A percentile compares a stretch with the other conserved stretches of the same genome.
phyloP scores from a whole-genome alignment of 2,329 filamentous ascomycete genomes.

The Aureobasidium sp. region DNA sequence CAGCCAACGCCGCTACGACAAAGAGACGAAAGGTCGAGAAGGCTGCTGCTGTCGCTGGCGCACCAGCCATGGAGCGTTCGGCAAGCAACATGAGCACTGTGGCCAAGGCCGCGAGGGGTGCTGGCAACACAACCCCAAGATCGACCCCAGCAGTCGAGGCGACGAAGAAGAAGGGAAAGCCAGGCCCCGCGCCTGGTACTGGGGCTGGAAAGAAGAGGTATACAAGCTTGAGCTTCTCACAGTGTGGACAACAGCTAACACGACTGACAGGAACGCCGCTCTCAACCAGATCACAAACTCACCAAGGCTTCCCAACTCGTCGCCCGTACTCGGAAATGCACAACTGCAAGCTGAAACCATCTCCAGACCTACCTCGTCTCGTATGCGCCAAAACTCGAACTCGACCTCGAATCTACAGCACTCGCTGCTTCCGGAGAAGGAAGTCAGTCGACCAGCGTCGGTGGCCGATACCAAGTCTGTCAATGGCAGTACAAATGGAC shows the following conservation, averaged over 20 bases:
- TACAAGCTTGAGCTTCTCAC: constrained; percentile 23
- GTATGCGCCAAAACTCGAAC: constrained; percentile 65
- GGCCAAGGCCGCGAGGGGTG: constrained; percentile 35
- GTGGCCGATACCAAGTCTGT: constrained; percentile 23
- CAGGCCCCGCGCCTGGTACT: constrained; percentile 57
- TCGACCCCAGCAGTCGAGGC: constrained; percentile 61
- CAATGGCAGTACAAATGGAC: constrained; percentile 22
- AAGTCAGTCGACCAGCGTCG: constrained; percentile 32
- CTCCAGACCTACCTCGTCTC: constrained; percentile 59
- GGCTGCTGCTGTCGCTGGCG: constrained; percentile 31
- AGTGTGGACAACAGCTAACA: background rate
- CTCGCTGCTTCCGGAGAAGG: constrained; percentile 37
- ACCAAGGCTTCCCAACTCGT: constrained; percentile 57
- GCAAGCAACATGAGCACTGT: constrained; percentile 42
- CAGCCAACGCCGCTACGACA: constrained; percentile 45
- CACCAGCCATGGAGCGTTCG: constrained; percentile 58
- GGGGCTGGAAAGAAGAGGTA: constrained; percentile 69
- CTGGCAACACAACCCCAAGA: constrained; percentile 52
- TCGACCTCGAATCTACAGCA: constrained; percentile 41
- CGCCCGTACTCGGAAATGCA: constrained; percentile 64
- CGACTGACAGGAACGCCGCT: constrained; percentile 33
- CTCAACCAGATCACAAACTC: constrained; percentile 49
- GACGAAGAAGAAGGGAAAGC: constrained; percentile 58
- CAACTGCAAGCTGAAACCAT: constrained; percentile 48
- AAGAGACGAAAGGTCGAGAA: constrained; percentile 83